These are phyloP conservation scores for Zelopaecilomyces penicillatus DNA, from an alignment of 2,329 filamentous ascomycete genomes.

Conservation along the genomic window DNA sequence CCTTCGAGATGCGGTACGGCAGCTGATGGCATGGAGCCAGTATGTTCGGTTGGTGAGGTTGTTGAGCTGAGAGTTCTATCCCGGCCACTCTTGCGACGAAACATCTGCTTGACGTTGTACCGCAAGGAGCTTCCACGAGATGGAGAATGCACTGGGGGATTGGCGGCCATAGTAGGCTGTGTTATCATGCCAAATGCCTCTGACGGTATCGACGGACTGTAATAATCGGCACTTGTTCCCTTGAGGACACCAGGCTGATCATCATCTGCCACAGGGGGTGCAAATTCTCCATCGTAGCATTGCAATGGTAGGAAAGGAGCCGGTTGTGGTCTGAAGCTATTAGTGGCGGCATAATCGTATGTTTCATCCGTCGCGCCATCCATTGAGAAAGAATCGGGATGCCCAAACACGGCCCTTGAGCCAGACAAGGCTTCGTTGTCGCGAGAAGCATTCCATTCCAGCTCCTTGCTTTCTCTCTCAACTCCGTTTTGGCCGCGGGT, in stretches of 20 bases:
- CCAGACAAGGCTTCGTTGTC: background rate
- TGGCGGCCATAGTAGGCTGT: slow-evolving; percentile 13
- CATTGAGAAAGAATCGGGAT: no score
- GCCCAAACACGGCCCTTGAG: no score
- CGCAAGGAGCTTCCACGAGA: slow-evolving; percentile 27
- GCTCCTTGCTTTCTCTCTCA: slow-evolving; percentile 16
- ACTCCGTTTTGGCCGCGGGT: slow-evolving; percentile 16
- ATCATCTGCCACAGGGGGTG: slow-evolving; percentile 14
- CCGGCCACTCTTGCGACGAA: slow-evolving; percentile 25
- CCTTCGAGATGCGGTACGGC: slow-evolving; percentile 2
- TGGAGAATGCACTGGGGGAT: slow-evolving; percentile 16
- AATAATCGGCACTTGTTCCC: slow-evolving; percentile 33
- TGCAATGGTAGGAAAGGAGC: slow-evolving; percentile 6
- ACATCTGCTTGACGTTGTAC: slow-evolving; percentile 27
- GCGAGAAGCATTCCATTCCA: slow-evolving; percentile 13
- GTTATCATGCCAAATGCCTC: slow-evolving; percentile 33
- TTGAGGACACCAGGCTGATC: slow-evolving; percentile 20
- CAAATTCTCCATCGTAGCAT: slow-evolving; percentile 9
- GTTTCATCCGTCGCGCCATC: no score
- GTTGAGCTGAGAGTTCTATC: slow-evolving; percentile 21
- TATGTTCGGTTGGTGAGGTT: slow-evolving; percentile 5
- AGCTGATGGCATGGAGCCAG: background rate
- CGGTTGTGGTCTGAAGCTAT: slow-evolving; percentile 5
- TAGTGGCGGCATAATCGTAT: background rate
- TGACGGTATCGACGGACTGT: slow-evolving; percentile 32